A percentile compares a stretch with the other conserved stretches of the same genome.
These are phyloP conservation scores for Phyllosticta citribraziliensis DNA, from an alignment of 2,329 filamentous ascomycete genomes.

Conservation along the genomic window DNA sequence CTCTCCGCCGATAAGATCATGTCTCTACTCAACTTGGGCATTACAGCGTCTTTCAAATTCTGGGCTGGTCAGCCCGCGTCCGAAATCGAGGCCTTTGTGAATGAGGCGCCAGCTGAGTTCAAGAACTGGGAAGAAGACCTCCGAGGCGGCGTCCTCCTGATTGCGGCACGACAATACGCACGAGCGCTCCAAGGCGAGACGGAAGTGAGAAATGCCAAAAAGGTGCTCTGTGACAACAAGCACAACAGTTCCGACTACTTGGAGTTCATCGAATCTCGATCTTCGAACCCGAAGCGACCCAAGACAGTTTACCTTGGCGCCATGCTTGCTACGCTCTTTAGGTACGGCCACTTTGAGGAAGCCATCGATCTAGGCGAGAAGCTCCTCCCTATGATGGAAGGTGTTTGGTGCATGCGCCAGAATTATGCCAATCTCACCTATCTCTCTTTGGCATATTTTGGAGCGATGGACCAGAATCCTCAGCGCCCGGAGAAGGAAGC, in stretches of 20 bases:
- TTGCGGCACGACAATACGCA: conserved; percentile 55
- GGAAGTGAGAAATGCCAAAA: conserved; percentile 36
- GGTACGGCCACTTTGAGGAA: conserved; percentile 35
- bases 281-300: conserved; percentile 52
- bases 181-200: conserved; percentile 71
- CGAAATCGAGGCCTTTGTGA: conserved; percentile 61
- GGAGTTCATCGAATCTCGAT: conserved; percentile 37
- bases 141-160: conserved; percentile 59
- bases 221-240: conserved; percentile 58
- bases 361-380: conserved; percentile 33
- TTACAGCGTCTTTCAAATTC: conserved; percentile 56
- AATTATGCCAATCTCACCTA: conserved; percentile 35
- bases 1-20: conserved; percentile 61
- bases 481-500: conserved; percentile 31
- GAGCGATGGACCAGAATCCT: conserved; percentile 28
- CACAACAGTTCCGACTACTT: conserved; percentile 52
- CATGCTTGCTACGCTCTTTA: conserved; percentile 31
- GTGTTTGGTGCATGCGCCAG: conserved; percentile 35
- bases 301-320: conserved; percentile 57
- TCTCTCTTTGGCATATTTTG: conserved; percentile 32
- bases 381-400: conserved; percentile 31
- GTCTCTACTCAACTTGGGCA: conserved; percentile 60
- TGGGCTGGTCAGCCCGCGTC: conserved; percentile 59
- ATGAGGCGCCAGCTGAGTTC: conserved; percentile 64
- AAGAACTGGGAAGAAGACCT: conserved; percentile 62